phyloP scores from a whole-genome alignment of 2,329 filamentous ascomycete species.

The Colletotrichum viniferum region DNA sequence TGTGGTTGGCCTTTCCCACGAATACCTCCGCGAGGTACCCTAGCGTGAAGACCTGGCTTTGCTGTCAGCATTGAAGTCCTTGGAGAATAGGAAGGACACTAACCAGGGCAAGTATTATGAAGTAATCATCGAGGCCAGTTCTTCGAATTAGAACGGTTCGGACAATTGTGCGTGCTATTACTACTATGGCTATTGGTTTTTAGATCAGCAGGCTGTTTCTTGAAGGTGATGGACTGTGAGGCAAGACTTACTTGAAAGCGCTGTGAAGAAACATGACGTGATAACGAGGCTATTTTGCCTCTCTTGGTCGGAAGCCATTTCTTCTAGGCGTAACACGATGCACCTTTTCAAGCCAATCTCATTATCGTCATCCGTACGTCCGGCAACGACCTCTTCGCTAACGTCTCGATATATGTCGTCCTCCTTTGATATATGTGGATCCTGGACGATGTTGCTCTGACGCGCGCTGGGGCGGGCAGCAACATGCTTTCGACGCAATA shows the following conservation, averaged over 20 bases:
- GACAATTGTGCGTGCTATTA: slow-evolving; percentile 20
- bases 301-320: slow-evolving; percentile 23
- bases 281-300: slow-evolving; percentile 25
- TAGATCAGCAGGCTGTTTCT: neutral
- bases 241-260: slow-evolving; percentile 17
- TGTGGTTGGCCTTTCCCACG: slow-evolving; percentile 22
- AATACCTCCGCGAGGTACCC: slow-evolving; percentile 25
- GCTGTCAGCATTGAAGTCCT: neutral
- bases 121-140: slow-evolving; percentile 25
- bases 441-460: neutral
- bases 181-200: slow-evolving; percentile 7
- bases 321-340: neutral
- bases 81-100: neutral
- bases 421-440: neutral
- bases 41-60: neutral
- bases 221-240: neutral
- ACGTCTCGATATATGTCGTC: neutral
- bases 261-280: slow-evolving; percentile 19
- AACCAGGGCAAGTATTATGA: slow-evolving; percentile 23
- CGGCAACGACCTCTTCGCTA: neutral
- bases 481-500: neutral
- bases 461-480: neutral
- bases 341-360: neutral
- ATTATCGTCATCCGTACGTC: neutral
- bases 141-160: slow-evolving; percentile 21